Conservation (phyloP, 768 basidiomycete species). For the Gautieria morchelliformis region DNA sequence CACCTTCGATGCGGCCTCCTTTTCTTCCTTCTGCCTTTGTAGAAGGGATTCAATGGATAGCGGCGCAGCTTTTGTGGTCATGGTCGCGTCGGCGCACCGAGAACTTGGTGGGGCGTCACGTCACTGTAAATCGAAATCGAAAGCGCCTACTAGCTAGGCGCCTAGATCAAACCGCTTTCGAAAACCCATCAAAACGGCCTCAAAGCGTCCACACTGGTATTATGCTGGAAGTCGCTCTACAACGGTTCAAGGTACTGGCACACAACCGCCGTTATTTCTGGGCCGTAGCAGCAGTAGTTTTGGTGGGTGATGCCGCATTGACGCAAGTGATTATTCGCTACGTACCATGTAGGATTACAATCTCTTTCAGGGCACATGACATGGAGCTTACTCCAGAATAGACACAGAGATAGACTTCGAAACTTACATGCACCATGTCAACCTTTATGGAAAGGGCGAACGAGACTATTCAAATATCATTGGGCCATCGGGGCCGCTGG, state of each 20-base stretch:
- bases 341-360: constrained; percentile 61
- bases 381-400: constrained; percentile 23
- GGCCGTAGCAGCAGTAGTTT: constrained; percentile 49
- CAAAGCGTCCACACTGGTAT: not conserved
- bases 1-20: constrained; percentile 86
- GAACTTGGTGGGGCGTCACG: not conserved
- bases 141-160: not conserved
- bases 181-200: too few species aligned
- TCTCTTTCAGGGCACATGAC: not conserved
- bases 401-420: constrained; percentile 99
- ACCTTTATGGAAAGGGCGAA: constrained; percentile 71
- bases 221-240: not conserved
- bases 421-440: constrained; percentile 88
- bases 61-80: constrained; percentile 51
- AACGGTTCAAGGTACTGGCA: constrained; percentile 24
- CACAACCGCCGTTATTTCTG: constrained; percentile 56
- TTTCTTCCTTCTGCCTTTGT: constrained; percentile 79
- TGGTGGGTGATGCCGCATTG: constrained; percentile 68
- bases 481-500: constrained; percentile 88
- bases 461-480: constrained; percentile 70
- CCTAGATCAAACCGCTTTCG: too few species aligned
- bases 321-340: constrained; percentile 73
- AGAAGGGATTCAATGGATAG: constrained; percentile 84
- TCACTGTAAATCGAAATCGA: too few species aligned
- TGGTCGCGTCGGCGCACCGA: constrained; percentile 13